A percentile compares a stretch with the other conserved stretches of the same genome.
Conservation (phyloP, 2,329 filamentous ascomycete genomes). For the Colletotrichum higginsianum region DNA sequence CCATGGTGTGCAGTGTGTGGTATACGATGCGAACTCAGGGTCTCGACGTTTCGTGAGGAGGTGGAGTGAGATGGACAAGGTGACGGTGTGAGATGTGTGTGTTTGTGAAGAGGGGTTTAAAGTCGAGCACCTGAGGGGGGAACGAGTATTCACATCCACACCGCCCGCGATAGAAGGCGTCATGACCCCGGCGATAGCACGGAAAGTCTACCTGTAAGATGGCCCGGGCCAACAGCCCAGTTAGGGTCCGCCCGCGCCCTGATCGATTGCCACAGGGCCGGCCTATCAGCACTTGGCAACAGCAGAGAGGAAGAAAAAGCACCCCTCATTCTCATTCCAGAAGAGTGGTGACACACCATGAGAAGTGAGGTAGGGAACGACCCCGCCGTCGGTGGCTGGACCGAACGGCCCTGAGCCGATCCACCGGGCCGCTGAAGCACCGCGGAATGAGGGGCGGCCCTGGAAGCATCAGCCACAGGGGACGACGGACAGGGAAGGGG, state of each 20-base stretch:
- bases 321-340: constrained; percentile 24
- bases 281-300: not conserved
- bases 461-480: constrained; percentile 20
- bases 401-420: constrained; percentile 17
- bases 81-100: not conserved
- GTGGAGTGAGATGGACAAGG: too few relatives aligned
- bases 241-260: constrained; percentile 6
- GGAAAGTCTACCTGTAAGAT: constrained; percentile 15
- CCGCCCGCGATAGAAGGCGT: constrained; percentile 38
- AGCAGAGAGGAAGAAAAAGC: not conserved
- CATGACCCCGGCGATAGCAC: constrained; percentile 31
- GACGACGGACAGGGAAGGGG: not conserved
- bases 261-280: not conserved
- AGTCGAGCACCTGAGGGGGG: not conserved
- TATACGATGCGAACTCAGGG: not conserved
- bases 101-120: not conserved
- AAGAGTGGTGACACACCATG: not conserved
- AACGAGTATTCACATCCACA: constrained; percentile 24
- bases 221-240: not conserved
- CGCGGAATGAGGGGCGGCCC: not conserved
- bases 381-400: constrained; percentile 29
- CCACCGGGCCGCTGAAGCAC: constrained; percentile 24
- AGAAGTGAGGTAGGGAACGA: not conserved
- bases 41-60: constrained; percentile 1
- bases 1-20: constrained; percentile 18